phyloP scores from a whole-genome alignment of 176 grass and related monocot species.

The Chloris gayana region DNA sequence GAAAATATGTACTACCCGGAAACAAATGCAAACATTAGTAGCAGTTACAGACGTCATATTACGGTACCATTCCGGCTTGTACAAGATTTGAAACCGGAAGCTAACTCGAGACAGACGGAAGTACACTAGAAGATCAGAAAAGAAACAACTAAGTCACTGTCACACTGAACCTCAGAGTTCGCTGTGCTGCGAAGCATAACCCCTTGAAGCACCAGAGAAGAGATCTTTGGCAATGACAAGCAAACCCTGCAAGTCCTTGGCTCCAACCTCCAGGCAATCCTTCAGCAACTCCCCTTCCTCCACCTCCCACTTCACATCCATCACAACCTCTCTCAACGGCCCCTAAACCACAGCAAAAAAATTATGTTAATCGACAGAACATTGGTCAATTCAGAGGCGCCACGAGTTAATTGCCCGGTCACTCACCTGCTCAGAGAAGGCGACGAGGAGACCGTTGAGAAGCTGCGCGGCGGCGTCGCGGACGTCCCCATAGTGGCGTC shows the following conservation, averaged over 20 bases:
- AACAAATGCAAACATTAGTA: neutral
- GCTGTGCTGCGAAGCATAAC: constrained; percentile 28
- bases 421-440: constrained; percentile 78
- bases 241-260: constrained; percentile 70
- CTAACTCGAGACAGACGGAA: neutral
- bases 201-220: constrained; percentile 49
- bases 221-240: constrained; percentile 79
- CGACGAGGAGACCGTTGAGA: constrained; percentile 62
- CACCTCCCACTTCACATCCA: constrained; percentile 79
- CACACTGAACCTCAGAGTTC: constrained; percentile 62
- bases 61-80: neutral
- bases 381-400: constrained; percentile 18
- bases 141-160: neutral
- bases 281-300: constrained; percentile 81
- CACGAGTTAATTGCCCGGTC: neutral
- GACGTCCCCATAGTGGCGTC: constrained; percentile 57
- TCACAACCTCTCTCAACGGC: constrained; percentile 70
- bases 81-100: neutral
- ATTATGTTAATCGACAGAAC: neutral
- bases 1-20: neutral
- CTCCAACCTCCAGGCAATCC: constrained; percentile 81
- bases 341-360: constrained; percentile 55
- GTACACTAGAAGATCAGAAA: constrained; percentile 21
- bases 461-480: constrained; percentile 46
- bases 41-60: neutral